Conservation (phyloP, 805 yeast species). For the Wickerhamomyces bisporus region DNA sequence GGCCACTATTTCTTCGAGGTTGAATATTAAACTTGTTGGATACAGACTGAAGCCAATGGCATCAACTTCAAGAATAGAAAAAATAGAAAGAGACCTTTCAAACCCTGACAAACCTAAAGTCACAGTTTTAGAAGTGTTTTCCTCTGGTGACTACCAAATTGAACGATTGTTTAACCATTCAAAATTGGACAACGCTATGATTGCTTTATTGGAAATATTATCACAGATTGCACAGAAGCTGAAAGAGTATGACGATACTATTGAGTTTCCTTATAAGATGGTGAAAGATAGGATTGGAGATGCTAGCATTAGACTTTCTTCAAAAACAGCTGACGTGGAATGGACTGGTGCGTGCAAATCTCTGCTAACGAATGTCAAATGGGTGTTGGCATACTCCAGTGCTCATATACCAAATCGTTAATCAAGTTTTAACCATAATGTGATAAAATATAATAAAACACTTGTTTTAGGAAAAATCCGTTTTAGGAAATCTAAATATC, state of each 20-base stretch:
- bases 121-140: slow-evolving; percentile 40
- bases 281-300: slow-evolving; percentile 72
- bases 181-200: slow-evolving; percentile 76
- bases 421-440: no score
- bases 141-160: slow-evolving; percentile 68
- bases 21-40: slow-evolving; percentile 49
- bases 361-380: slow-evolving; percentile 71
- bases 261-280: slow-evolving; percentile 73
- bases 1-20: slow-evolving; percentile 54
- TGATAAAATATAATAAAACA: background rate
- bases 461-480: background rate
- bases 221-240: slow-evolving; percentile 26
- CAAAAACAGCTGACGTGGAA: slow-evolving; percentile 58
- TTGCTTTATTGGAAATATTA: slow-evolving; percentile 63
- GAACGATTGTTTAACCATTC: slow-evolving; percentile 71
- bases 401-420: slow-evolving; percentile 22
- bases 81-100: slow-evolving; percentile 34
- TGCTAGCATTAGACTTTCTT: slow-evolving; percentile 62
- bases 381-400: slow-evolving; percentile 76
- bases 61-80: slow-evolving; percentile 72
- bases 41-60: slow-evolving; percentile 80
- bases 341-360: slow-evolving; percentile 92
- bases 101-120: slow-evolving; percentile 30
- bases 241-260: slow-evolving; percentile 41
- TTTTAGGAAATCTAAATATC: background rate